phyloP scores from a whole-genome alignment of 352 stramenopile genomes.

The Plasmopara viticola region DNA sequence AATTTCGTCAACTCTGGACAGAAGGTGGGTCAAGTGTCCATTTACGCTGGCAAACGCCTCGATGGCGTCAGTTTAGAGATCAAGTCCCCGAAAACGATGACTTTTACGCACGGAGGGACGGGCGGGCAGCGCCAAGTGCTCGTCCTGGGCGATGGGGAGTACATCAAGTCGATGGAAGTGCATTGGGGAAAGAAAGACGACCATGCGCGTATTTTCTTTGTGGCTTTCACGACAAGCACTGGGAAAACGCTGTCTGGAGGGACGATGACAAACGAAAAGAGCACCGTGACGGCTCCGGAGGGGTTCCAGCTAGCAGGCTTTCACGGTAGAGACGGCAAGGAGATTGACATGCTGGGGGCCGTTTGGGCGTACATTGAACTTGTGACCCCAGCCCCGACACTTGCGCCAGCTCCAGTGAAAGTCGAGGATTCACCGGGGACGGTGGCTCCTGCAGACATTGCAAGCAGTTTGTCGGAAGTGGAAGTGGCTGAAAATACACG shows the following conservation, averaged over 20 bases:
- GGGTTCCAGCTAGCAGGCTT: conserved; percentile 22
- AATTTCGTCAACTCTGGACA: conserved; percentile 23
- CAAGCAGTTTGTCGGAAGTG: too few relatives aligned
- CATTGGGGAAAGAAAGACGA: conserved; percentile 22
- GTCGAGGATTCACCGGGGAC: too few relatives aligned
- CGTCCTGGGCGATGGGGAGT: conserved; percentile 11
- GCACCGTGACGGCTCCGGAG: conserved; percentile 13
- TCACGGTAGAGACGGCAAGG: conserved; percentile 10
- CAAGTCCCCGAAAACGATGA: conserved; percentile 6
- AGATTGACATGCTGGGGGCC: conserved; percentile 17
- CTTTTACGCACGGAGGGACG: conserved; percentile 20
- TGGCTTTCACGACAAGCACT: conserved; percentile 20
- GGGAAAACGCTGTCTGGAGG: conserved; percentile 18
- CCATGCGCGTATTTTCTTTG: conserved; percentile 19
- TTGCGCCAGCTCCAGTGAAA: background rate
- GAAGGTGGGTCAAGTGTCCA: conserved; percentile 15
- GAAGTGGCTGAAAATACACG: background rate
- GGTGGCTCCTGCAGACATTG: too few relatives aligned
- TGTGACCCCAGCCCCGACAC: background rate
- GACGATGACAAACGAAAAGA: conserved; percentile 12
- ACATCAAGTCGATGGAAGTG: conserved; percentile 26
- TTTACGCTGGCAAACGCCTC: conserved; percentile 14
- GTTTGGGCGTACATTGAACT: conserved; percentile 13
- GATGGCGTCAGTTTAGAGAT: conserved; percentile 19
- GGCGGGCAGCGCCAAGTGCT: conserved; percentile 11